Evolutionary conservation across 805 yeast genomes (phyloP).

Genomic region (Komagataella phaffii): DNA sequence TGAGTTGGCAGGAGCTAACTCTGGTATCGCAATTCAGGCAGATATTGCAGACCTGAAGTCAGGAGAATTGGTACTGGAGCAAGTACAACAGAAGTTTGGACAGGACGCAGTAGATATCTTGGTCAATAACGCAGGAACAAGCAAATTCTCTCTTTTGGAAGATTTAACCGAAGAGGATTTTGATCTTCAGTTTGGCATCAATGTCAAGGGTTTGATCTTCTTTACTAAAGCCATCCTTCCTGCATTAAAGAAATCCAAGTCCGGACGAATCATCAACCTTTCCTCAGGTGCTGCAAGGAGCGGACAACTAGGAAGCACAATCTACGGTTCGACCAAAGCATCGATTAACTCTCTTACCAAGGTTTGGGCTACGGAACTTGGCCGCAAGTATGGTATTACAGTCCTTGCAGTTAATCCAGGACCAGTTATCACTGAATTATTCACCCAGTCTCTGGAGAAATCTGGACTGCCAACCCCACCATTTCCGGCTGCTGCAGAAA

Average conservation of each 20-base stretch:
- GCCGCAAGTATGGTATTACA: conserved; percentile 7
- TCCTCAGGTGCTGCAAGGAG: conserved; percentile 6
- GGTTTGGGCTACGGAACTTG: conserved; percentile 8
- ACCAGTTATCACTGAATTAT: conserved; percentile 8
- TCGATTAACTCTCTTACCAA: conserved; percentile 7
- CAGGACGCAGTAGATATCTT: conserved; percentile 6
- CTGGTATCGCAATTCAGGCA: conserved; percentile 4
- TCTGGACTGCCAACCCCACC: conserved; percentile 3
- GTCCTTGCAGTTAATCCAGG: conserved; percentile 8
- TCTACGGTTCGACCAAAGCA: conserved; percentile 8
- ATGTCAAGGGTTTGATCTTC: conserved; percentile 3
- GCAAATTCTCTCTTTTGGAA: conserved; percentile 3
- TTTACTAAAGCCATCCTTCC: conserved; percentile 5
- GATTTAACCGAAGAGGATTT: conserved; percentile 3
- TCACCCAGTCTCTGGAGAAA: conserved; percentile 2
- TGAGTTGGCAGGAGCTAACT: conserved; percentile 1
- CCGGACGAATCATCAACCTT: conserved; percentile 6
- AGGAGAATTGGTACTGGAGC: conserved; percentile 2
- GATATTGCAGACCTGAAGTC: conserved; percentile 2
- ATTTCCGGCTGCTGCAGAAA: conserved; percentile 8
- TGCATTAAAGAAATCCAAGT: conserved; percentile 3
- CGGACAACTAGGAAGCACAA: conserved; percentile 2
- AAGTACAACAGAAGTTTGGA: conserved; percentile 3
- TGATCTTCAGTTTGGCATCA: conserved; percentile 5
- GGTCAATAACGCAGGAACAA: conserved; percentile 10